Evolutionary conservation across 2,329 filamentous ascomycete species (phyloP).

Genomic region (Hypocreales sp.): DNA sequence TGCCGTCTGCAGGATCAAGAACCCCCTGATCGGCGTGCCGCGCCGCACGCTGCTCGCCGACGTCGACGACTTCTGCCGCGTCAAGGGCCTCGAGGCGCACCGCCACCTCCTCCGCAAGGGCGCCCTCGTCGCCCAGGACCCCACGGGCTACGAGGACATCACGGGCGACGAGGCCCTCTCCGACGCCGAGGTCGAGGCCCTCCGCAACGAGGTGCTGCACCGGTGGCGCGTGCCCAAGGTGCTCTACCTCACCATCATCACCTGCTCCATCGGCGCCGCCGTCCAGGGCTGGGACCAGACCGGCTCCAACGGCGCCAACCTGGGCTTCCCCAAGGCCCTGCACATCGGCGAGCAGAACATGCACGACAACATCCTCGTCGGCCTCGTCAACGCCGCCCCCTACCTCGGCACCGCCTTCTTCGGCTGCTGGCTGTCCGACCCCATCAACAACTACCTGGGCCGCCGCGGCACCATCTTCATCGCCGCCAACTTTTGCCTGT

Average conservation of each 20-base stretch:
- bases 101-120: constrained; percentile 47
- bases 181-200: constrained; percentile 40
- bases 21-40: constrained; percentile 36
- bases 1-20: constrained; percentile 20
- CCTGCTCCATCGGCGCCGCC: constrained; percentile 55
- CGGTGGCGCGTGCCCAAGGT: constrained; percentile 49
- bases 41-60: constrained; percentile 32
- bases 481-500: constrained; percentile 56
- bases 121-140: constrained; percentile 60
- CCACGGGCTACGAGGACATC: constrained; percentile 44
- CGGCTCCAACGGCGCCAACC: constrained; percentile 46
- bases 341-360: constrained; percentile 20
- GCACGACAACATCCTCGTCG: constrained; percentile 35
- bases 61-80: constrained; percentile 45
- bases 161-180: constrained; percentile 39
- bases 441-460: constrained; percentile 31
- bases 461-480: constrained; percentile 48
- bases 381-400: constrained; percentile 48
- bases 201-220: constrained; percentile 48
- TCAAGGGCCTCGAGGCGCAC: constrained; percentile 43
- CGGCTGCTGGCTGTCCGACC: constrained; percentile 54
- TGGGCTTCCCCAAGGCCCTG: constrained; percentile 42
- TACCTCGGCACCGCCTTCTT: constrained; percentile 31
- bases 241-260: constrained; percentile 50
- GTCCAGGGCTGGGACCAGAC: constrained; percentile 58